These are phyloP conservation scores for Kluyveromyces nonfermentans DNA, from an alignment of 805 yeast genomes.

Conservation along the genomic window DNA sequence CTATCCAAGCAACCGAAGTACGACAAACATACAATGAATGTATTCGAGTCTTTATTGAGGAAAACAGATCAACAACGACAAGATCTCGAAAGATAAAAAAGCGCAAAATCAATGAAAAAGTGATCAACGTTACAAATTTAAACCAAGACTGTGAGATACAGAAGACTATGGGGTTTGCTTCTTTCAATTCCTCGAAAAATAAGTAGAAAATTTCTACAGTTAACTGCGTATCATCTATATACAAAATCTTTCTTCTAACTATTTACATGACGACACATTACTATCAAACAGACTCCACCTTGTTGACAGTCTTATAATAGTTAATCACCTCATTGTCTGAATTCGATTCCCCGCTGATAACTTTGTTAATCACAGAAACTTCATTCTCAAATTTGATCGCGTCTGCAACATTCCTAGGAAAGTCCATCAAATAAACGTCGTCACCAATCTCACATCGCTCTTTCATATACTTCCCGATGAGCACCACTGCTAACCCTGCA, in stretches of 20 bases:
- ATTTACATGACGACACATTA: constrained; percentile 2
- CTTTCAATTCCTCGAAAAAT: constrained; percentile 43
- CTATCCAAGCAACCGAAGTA: constrained; percentile 43
- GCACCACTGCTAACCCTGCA: constrained; percentile 27
- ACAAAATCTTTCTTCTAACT: not conserved
- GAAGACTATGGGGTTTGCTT: constrained; percentile 49
- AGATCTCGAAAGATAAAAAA: constrained; percentile 23
- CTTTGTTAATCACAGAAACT: constrained; percentile 38
- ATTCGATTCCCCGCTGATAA: constrained; percentile 20
- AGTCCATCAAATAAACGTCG: constrained; percentile 43
- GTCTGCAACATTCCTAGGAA: constrained; percentile 54
- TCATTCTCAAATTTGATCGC: constrained; percentile 69
- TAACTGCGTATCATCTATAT: constrained; percentile 3
- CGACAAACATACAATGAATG: constrained; percentile 31
- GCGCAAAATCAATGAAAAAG: constrained; percentile 19
- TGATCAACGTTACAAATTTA: no score
- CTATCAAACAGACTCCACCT: constrained; percentile 27
- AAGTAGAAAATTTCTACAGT: constrained; percentile 5
- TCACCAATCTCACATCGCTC: constrained; percentile 29
- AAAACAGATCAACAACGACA: constrained; percentile 32
- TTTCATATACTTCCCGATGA: constrained; percentile 26
- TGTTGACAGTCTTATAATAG: constrained; percentile 60
- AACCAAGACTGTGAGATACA: constrained; percentile 23
- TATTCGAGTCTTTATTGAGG: constrained; percentile 25
- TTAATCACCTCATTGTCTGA: constrained; percentile 41